Conservation (phyloP, 441 rosid genomes). For the Gossypium schwendimanii region DNA sequence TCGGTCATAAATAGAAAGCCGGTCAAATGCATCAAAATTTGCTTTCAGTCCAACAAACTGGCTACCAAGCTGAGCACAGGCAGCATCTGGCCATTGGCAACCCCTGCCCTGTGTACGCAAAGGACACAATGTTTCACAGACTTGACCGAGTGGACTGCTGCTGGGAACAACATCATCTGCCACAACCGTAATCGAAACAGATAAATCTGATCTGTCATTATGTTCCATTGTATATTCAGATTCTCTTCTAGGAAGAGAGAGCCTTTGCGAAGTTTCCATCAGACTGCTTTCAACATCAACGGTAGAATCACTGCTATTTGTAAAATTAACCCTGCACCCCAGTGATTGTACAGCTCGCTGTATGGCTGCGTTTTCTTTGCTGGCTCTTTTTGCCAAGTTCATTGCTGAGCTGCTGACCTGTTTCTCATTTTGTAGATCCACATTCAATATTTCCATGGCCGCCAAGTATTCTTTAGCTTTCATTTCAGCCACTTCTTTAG, state of each 20-base stretch:
- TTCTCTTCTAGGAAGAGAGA: constrained; percentile 31
- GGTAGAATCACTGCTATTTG: constrained; percentile 47
- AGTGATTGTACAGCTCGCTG: constrained; percentile 75
- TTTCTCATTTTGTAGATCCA: constrained; percentile 66
- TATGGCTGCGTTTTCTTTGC: constrained; percentile 64
- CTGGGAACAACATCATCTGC: constrained; percentile 42
- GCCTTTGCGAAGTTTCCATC: constrained; percentile 21
- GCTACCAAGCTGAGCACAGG: constrained; percentile 79
- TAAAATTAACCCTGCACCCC: constrained; percentile 83
- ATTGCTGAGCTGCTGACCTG: constrained; percentile 55
- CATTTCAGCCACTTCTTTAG: constrained; percentile 68
- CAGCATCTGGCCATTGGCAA: constrained; percentile 90
- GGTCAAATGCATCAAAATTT: constrained; percentile 81
- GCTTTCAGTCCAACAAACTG: constrained; percentile 84
- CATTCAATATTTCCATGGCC: constrained; percentile 55
- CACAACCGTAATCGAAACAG: constrained; percentile 61
- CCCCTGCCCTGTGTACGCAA: constrained; percentile 64
- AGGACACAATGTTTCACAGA: constrained; percentile 77
- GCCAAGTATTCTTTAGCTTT: constrained; percentile 51
- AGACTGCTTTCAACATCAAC: constrained; percentile 48
- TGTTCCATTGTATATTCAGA: constrained; percentile 20
- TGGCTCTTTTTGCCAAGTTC: constrained; percentile 62
- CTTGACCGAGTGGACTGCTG: constrained; percentile 32
- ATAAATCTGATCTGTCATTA: constrained; percentile 59
- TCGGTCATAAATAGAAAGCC: constrained; percentile 63